A percentile compares a stretch with the other conserved stretches of the same genome.
These are phyloP conservation scores for Suhomyces kunorum DNA, from an alignment of 1,139 yeast species.

Conservation along the genomic window DNA sequence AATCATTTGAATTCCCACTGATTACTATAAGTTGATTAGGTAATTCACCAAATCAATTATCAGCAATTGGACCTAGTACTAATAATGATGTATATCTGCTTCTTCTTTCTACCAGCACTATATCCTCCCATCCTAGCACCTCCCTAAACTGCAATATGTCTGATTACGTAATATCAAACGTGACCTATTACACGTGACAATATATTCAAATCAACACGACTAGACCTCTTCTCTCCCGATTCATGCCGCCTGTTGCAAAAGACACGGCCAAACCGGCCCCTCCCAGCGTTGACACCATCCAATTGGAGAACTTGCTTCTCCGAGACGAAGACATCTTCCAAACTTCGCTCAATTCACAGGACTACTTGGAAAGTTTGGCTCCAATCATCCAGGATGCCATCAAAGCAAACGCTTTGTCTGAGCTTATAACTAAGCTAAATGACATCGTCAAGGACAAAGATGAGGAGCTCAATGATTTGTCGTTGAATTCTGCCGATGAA, in stretches of 20 bases:
- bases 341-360: conserved; percentile 60
- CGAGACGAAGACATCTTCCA: conserved; percentile 51
- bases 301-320: conserved; percentile 42
- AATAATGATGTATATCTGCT: no score
- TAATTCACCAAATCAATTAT: no score
- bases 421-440: conserved; percentile 56
- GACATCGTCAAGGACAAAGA: conserved; percentile 62
- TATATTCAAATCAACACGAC: no score
- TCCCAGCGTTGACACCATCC: conserved; percentile 30
- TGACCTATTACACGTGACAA: no score
- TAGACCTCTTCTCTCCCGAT: background rate
- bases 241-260: conserved; percentile 11
- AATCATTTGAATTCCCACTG: no score
- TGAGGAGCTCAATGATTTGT: conserved; percentile 59
- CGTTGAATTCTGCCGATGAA: conserved; percentile 64
- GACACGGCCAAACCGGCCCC: conserved; percentile 7
- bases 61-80: no score
- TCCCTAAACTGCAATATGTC: no score
- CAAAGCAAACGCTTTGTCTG: conserved; percentile 54
- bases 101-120: no score
- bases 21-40: no score
- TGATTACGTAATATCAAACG: no score
- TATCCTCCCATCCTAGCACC: no score
- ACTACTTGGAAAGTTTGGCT: conserved; percentile 75
- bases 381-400: conserved; percentile 77